These are phyloP conservation scores for Anisodus acutangulus DNA, from an alignment of 257 asterid species.

Conservation along the genomic window DNA sequence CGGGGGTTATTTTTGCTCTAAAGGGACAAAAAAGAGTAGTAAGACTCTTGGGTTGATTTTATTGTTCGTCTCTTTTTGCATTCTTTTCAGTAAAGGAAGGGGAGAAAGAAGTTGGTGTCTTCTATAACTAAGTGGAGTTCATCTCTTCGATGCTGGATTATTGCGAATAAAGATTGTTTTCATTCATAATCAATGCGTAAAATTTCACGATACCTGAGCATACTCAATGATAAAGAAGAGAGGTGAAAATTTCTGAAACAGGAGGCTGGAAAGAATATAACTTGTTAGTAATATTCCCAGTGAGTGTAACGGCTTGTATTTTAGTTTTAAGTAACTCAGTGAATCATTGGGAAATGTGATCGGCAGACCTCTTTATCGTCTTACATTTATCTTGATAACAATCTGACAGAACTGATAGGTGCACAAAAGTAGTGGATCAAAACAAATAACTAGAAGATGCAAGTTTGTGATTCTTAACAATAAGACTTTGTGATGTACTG, in stretches of 20 bases:
- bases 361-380: not conserved
- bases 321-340: not conserved
- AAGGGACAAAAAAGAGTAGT: not conserved
- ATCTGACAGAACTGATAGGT: not conserved
- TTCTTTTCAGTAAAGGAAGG: not conserved
- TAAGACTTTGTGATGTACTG: not conserved
- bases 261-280: not conserved
- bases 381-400: not conserved
- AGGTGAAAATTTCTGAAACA: not conserved
- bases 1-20: not conserved
- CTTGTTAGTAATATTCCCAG: not conserved
- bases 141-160: not conserved
- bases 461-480: not conserved
- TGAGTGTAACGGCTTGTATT: not conserved
- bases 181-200: not conserved
- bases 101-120: not conserved
- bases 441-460: too few species aligned
- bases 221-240: not conserved
- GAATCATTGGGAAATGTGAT: not conserved
- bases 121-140: not conserved
- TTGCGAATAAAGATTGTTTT: not conserved
- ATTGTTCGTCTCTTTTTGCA: not conserved
- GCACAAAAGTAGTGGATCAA: constrained; percentile 1
- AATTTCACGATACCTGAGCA: not conserved
- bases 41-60: not conserved